phyloP scores from a whole-genome alignment of 768 basidiomycete species.

The Butyriboletus loyo region DNA sequence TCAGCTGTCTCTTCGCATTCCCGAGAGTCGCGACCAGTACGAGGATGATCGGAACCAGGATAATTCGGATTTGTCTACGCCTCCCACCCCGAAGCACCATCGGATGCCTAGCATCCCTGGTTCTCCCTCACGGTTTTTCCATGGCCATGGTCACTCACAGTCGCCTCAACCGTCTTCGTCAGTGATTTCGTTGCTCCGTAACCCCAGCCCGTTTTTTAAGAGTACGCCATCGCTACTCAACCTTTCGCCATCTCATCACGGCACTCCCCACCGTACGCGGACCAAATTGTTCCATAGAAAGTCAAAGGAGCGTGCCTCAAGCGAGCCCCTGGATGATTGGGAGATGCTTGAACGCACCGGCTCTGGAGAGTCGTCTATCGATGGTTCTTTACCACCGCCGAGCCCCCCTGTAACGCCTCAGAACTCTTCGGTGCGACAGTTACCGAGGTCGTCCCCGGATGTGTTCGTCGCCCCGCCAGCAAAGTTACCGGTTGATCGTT shows the following conservation, averaged over 20 bases:
- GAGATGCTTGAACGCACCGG: constrained; percentile 30
- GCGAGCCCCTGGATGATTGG: constrained; percentile 33
- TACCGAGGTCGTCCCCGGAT: constrained; percentile 12
- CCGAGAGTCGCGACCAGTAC: constrained; percentile 32
- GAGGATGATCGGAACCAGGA: constrained; percentile 31
- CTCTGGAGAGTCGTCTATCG: constrained; percentile 24
- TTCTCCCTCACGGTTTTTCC: constrained; percentile 32
- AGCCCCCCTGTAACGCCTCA: constrained; percentile 24
- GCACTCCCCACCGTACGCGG: constrained; percentile 28
- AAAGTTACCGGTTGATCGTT: constrained; percentile 12
- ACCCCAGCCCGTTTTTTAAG: constrained; percentile 35
- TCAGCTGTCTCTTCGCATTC: constrained; percentile 32
- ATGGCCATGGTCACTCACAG: constrained; percentile 26
- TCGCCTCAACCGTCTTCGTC: constrained; percentile 35
- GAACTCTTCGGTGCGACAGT: constrained; percentile 11
- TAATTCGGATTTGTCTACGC: constrained; percentile 31
- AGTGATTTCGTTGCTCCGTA: constrained; percentile 32
- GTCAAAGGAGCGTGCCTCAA: constrained; percentile 34
- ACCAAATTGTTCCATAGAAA: constrained; percentile 34
- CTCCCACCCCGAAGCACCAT: constrained; percentile 32
- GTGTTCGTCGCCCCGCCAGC: constrained; percentile 15
- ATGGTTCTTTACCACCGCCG: constrained; percentile 21
- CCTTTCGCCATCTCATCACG: constrained; percentile 31
- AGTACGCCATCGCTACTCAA: constrained; percentile 32
- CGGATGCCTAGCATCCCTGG: constrained; percentile 30